Evolutionary conservation across 2,329 filamentous ascomycete genomes (phyloP).

Genomic region (Sporothrix mexicana): DNA sequence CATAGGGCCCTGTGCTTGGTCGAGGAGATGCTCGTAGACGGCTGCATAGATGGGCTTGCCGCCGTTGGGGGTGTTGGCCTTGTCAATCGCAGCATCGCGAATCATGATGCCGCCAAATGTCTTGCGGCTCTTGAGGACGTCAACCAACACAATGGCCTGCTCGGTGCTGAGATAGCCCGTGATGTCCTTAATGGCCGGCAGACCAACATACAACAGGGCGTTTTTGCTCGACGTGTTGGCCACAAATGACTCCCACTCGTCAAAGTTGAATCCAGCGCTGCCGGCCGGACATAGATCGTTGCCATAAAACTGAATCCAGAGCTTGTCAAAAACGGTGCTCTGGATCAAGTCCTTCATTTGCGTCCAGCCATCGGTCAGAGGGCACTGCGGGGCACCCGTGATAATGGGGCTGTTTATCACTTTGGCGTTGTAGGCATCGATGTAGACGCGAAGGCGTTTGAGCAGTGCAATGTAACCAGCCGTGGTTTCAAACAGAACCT

Average conservation of each 20-base stretch:
- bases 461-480: slow-evolving; percentile 24
- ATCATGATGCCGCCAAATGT: slow-evolving; percentile 30
- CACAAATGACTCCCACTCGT: slow-evolving; percentile 20
- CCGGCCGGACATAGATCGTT: slow-evolving; percentile 24
- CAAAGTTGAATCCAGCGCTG: slow-evolving; percentile 23
- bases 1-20: not conserved
- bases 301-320: slow-evolving; percentile 29
- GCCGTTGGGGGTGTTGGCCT: not conserved
- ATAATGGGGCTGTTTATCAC: not conserved
- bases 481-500: not conserved
- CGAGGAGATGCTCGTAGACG: slow-evolving; percentile 18
- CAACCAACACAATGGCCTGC: slow-evolving; percentile 12
- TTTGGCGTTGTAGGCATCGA: slow-evolving; percentile 11
- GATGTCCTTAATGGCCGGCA: not conserved
- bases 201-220: not conserved
- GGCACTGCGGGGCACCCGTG: slow-evolving; percentile 27
- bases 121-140: slow-evolving; percentile 7
- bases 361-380: slow-evolving; percentile 16
- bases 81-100: slow-evolving; percentile 20
- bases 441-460: slow-evolving; percentile 12
- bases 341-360: slow-evolving; percentile 22
- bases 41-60: slow-evolving; percentile 20
- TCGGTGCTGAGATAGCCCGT: not conserved
- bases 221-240: slow-evolving; percentile 4
- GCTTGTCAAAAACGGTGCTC: slow-evolving; percentile 16